These are phyloP conservation scores for Nepenthes mirabilis DNA, from an alignment of 148 eudicot genomes.

Conservation along the genomic window DNA sequence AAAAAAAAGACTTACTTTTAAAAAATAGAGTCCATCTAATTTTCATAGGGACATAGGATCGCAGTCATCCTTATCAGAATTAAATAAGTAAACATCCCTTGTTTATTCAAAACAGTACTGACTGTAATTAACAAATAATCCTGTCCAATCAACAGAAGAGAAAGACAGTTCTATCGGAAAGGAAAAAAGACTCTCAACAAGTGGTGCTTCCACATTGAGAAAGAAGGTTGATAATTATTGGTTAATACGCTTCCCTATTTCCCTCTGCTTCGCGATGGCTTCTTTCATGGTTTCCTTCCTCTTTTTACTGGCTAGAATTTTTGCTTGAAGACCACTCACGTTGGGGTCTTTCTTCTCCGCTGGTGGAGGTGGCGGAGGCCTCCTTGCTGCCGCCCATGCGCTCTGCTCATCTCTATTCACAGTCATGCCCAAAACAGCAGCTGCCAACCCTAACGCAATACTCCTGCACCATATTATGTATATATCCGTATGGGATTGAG, in stretches of 20 bases:
- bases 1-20: too few relatives aligned
- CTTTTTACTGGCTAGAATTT: conserved; percentile 71
- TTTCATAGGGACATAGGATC: too few relatives aligned
- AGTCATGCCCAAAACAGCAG: conserved; percentile 27
- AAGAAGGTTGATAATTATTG: not conserved
- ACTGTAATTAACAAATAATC: too few relatives aligned
- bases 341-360: conserved; percentile 64
- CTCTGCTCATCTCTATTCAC: conserved; percentile 10
- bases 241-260: conserved; percentile 36
- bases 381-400: conserved; percentile 44
- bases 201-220: too few relatives aligned
- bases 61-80: too few relatives aligned
- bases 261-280: conserved; percentile 44
- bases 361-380: conserved; percentile 53
- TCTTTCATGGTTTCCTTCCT: conserved; percentile 91
- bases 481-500: too few relatives aligned
- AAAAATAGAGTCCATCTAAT: too few relatives aligned
- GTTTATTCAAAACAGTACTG: too few relatives aligned
- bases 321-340: conserved; percentile 53
- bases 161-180: too few relatives aligned
- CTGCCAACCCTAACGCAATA: conserved; percentile 26
- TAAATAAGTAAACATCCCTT: too few relatives aligned
- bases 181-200: too few relatives aligned
- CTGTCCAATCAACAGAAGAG: too few relatives aligned
- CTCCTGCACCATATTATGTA: conserved; percentile 19